These are phyloP conservation scores for Linnemannia exigua DNA, from an alignment of 192 early-diverging fungal species.

Conservation along the genomic window DNA sequence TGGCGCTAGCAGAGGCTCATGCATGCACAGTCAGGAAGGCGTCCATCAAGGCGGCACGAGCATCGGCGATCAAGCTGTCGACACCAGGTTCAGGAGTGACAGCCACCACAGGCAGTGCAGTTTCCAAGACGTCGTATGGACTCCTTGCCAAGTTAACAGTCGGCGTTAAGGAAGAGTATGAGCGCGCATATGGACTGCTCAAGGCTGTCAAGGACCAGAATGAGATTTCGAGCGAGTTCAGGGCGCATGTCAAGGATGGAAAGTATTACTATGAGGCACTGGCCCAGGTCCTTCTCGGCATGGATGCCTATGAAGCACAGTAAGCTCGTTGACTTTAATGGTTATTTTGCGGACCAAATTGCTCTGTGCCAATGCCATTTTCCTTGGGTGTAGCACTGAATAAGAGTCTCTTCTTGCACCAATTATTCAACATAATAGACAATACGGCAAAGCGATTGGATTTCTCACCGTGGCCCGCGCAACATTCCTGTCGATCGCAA, in stretches of 20 bases:
- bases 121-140: constrained; percentile 61
- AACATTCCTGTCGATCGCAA: constrained; percentile 58
- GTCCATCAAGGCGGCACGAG: constrained; percentile 48
- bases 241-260: constrained; percentile 66
- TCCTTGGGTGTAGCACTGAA: background rate
- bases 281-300: constrained; percentile 66
- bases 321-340: constrained; percentile 16
- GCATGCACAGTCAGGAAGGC: constrained; percentile 70
- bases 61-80: constrained; percentile 21
- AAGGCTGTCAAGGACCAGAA: constrained; percentile 64
- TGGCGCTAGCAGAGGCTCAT: constrained; percentile 69
- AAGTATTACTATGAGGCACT: constrained; percentile 59
- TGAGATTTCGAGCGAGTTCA: constrained; percentile 68
- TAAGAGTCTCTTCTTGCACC: background rate
- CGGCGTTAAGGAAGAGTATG: constrained; percentile 69
- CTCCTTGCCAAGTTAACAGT: constrained; percentile 68
- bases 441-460: constrained; percentile 69
- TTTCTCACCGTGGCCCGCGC: constrained; percentile 64
- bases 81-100: constrained; percentile 3
- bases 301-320: constrained; percentile 72
- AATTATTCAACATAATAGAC: constrained; percentile 37
- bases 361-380: background rate
- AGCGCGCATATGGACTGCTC: constrained; percentile 68
- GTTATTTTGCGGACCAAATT: constrained; percentile 12
- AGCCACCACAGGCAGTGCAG: background rate